Percentiles rank a stretch among this genome's conserved stretches.
These are phyloP conservation scores for Agaricus blazei DNA, from an alignment of 768 basidiomycete genomes.

Conservation along the genomic window DNA sequence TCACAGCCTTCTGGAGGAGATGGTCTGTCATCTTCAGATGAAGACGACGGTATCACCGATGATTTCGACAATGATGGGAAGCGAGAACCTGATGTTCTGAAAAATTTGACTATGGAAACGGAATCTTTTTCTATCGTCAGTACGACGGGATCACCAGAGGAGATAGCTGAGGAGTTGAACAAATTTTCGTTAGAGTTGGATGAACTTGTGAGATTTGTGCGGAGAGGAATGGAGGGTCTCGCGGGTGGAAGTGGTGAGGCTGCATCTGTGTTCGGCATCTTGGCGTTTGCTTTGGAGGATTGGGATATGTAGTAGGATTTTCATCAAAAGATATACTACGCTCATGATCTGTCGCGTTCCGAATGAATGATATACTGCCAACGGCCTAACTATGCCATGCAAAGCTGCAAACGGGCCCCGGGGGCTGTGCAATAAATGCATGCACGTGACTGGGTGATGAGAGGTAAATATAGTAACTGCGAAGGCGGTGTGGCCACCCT, in stretches of 20 bases:
- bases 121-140: constrained; percentile 38
- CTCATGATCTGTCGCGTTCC: background rate
- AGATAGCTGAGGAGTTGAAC: constrained; percentile 47
- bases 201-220: constrained; percentile 62
- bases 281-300: constrained; percentile 75
- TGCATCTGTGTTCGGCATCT: constrained; percentile 59
- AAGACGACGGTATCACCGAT: constrained; percentile 30
- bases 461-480: too few relatives aligned
- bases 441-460: too few relatives aligned
- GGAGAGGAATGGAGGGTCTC: constrained; percentile 65
- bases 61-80: constrained; percentile 31
- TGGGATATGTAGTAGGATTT: constrained; percentile 44
- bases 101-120: constrained; percentile 8
- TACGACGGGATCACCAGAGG: constrained; percentile 36
- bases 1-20: constrained; percentile 31
- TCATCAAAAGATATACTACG: background rate
- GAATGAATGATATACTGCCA: too few relatives aligned
- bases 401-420: too few relatives aligned
- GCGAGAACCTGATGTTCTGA: constrained; percentile 16
- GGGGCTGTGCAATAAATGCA: too few relatives aligned
- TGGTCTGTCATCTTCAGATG: constrained; percentile 34
- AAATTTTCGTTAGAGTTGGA: constrained; percentile 68
- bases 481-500: constrained; percentile 17
- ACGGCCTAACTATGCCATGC: too few relatives aligned
- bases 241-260: constrained; percentile 57